A percentile compares a stretch with the other conserved stretches of the same genome.
Evolutionary conservation across 2,329 filamentous ascomycete species (phyloP).

Genomic region (Trichoderma breve): DNA sequence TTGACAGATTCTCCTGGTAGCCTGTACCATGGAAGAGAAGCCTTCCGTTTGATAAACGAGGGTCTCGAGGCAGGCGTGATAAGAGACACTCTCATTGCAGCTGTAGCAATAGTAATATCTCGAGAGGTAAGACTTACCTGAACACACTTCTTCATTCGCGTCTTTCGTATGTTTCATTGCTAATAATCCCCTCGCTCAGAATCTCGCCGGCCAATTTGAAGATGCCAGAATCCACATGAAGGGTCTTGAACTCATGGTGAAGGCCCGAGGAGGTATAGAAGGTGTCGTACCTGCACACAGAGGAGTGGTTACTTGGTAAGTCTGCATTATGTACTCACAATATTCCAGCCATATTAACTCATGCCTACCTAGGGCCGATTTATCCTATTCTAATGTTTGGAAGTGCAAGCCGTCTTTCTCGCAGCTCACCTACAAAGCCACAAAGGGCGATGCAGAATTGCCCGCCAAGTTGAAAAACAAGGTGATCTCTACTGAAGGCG

Average conservation of each 20-base stretch:
- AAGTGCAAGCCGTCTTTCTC: background rate
- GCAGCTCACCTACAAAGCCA: background rate
- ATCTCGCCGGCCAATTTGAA: slow-evolving; percentile 8
- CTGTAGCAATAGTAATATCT: background rate
- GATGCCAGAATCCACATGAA: slow-evolving; percentile 3
- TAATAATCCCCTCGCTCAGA: background rate
- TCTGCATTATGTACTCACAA: no score
- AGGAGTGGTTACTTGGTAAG: background rate
- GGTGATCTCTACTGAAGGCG: background rate
- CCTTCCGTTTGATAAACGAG: slow-evolving; percentile 2
- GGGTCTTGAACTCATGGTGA: background rate
- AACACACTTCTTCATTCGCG: background rate
- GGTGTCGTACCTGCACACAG: background rate
- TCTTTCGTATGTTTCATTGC: no score
- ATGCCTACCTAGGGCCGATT: background rate
- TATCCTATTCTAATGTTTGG: background rate
- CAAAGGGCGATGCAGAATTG: background rate
- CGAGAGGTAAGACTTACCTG: background rate
- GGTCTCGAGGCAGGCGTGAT: background rate
- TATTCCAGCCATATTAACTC: background rate
- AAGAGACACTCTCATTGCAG: slow-evolving; percentile 4
- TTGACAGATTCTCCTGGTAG: slow-evolving; percentile 1
- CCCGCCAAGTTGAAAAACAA: background rate
- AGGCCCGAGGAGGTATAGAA: slow-evolving; percentile 1
- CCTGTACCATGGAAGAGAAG: slow-evolving; percentile 4